Percentiles rank a stretch among this genome's conserved stretches.
These are phyloP conservation scores for Leptographium wingfieldii DNA, from an alignment of 2,329 filamentous ascomycete genomes.

Conservation along the genomic window DNA sequence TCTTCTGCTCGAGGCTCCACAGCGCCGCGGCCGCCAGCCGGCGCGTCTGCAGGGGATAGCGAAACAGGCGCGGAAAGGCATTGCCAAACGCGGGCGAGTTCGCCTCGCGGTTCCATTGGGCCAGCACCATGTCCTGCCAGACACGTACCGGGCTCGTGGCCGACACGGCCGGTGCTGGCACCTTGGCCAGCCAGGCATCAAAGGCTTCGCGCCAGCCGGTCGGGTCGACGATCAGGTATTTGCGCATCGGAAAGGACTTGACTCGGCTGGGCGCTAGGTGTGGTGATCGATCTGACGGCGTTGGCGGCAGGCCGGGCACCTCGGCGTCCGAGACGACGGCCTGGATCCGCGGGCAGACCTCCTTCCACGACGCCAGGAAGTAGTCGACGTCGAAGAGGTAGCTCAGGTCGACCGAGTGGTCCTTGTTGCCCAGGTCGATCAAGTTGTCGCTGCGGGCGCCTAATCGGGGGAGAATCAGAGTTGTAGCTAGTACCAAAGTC, in stretches of 20 bases:
- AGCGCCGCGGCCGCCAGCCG: constrained; percentile 21
- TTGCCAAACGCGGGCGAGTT: constrained; percentile 12
- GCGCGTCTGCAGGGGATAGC: constrained; percentile 5
- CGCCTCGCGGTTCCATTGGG: constrained; percentile 12
- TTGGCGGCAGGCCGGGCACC: constrained; percentile 2
- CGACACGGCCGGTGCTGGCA: constrained; percentile 2
- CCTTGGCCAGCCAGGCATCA: constrained; percentile 10
- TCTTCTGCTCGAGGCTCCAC: constrained; percentile 18
- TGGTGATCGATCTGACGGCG: background rate
- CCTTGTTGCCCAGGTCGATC: constrained; percentile 7
- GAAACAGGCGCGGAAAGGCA: constrained; percentile 12
- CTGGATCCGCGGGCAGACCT: constrained; percentile 9
- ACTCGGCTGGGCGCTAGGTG: constrained; percentile 3
- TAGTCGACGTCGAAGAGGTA: constrained; percentile 7
- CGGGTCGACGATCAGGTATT: constrained; percentile 12
- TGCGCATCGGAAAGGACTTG: constrained; percentile 6
- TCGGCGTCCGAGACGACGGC: constrained; percentile 7
- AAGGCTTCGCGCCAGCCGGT: constrained; percentile 13
- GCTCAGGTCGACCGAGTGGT: constrained; percentile 6
- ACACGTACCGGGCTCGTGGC: constrained; percentile 12
- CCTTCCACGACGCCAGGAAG: constrained; percentile 7
- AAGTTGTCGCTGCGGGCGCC: constrained; percentile 14
- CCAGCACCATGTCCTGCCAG: constrained; percentile 15
- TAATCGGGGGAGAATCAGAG: constrained; percentile 8
- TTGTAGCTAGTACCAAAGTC: constrained; percentile 7